Percentiles rank a stretch among this genome's conserved stretches.
Evolutionary conservation across 2,329 filamentous ascomycete species (phyloP).

Genomic region (Ophiostoma fasciatum): DNA sequence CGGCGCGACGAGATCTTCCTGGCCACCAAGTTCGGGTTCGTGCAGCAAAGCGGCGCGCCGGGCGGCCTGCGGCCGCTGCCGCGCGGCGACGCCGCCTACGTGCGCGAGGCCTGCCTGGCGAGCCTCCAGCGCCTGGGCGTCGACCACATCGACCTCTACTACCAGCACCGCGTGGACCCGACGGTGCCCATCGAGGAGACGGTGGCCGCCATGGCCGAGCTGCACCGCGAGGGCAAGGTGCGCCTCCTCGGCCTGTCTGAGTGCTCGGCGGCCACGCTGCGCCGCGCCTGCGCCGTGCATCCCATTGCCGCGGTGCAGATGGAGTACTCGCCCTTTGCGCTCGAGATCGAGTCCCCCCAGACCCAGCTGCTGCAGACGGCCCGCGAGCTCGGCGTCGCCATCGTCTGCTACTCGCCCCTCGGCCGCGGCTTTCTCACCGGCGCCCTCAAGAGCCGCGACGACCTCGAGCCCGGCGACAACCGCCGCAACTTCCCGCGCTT

Average conservation of each 20-base stretch:
- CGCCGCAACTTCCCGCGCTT: slow-evolving; percentile 23
- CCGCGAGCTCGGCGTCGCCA: slow-evolving; percentile 28
- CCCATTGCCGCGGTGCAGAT: slow-evolving; percentile 31
- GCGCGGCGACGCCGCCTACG: slow-evolving; percentile 18
- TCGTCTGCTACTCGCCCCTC: slow-evolving; percentile 26
- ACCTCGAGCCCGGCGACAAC: slow-evolving; percentile 8
- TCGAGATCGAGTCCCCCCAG: slow-evolving; percentile 41
- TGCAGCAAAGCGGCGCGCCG: too few relatives aligned
- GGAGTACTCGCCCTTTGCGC: slow-evolving; percentile 27
- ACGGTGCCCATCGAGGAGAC: slow-evolving; percentile 30
- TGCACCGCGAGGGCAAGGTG: slow-evolving; percentile 36
- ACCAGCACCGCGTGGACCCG: slow-evolving; percentile 33
- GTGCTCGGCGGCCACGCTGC: slow-evolving; percentile 31
- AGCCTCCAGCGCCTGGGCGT: slow-evolving; percentile 33
- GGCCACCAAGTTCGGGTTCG: slow-evolving; percentile 16
- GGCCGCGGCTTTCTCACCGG: slow-evolving; percentile 29
- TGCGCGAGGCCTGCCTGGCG: slow-evolving; percentile 13
- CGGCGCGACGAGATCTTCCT: slow-evolving; percentile 28
- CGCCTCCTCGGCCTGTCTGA: slow-evolving; percentile 41
- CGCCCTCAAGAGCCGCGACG: slow-evolving; percentile 12
- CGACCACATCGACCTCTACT: slow-evolving; percentile 39
- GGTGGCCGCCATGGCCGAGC: slow-evolving; percentile 30
- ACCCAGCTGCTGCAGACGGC: slow-evolving; percentile 26
- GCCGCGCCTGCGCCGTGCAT: slow-evolving; percentile 34
- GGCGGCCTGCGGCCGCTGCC: slow-evolving; percentile 13